phyloP scores from a whole-genome alignment of 2,329 filamentous ascomycete genomes.

The Trichoderma sp. region DNA sequence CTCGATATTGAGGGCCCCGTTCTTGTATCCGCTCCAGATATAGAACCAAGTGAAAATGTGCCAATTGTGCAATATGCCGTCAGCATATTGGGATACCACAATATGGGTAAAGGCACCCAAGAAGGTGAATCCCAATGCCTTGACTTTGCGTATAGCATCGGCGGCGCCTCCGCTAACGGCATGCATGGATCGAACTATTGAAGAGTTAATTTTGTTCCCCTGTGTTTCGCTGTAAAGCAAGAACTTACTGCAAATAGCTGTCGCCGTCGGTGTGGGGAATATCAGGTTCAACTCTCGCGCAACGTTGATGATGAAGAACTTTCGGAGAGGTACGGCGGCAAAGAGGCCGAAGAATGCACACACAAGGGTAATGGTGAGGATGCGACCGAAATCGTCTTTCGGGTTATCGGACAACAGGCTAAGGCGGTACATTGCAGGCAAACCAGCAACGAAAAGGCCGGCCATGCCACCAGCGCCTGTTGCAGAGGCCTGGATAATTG shows the following conservation, averaged over 20 bases:
- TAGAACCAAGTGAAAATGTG: constrained; percentile 58
- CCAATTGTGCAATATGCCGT: constrained; percentile 64
- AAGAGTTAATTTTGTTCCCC: background rate
- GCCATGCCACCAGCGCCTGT: constrained; percentile 62
- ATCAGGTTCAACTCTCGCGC: constrained; percentile 62
- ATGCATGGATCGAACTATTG: constrained; percentile 67
- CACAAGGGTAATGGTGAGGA: constrained; percentile 64
- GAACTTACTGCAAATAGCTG: constrained; percentile 48
- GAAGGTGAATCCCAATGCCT: constrained; percentile 58
- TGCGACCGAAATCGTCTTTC: constrained; percentile 58
- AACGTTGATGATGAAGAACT: constrained; percentile 70
- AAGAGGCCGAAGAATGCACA: constrained; percentile 68
- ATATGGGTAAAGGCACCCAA: constrained; percentile 54
- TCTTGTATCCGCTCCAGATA: constrained; percentile 58
- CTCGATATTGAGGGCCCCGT: constrained; percentile 56
- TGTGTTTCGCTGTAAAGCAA: background rate
- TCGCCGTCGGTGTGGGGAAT: constrained; percentile 63
- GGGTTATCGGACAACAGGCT: constrained; percentile 54
- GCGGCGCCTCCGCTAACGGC: constrained; percentile 54
- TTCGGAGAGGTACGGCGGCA: constrained; percentile 65
- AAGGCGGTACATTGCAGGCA: constrained; percentile 64
- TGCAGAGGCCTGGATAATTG: constrained; percentile 63
- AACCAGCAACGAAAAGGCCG: constrained; percentile 61
- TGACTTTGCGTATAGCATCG: constrained; percentile 61
- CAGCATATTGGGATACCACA: constrained; percentile 61